Evolutionary conservation across 1,284 basidiomycete species (phyloP).

Genomic region (Microbotryum lychnidis-dioicae): DNA sequence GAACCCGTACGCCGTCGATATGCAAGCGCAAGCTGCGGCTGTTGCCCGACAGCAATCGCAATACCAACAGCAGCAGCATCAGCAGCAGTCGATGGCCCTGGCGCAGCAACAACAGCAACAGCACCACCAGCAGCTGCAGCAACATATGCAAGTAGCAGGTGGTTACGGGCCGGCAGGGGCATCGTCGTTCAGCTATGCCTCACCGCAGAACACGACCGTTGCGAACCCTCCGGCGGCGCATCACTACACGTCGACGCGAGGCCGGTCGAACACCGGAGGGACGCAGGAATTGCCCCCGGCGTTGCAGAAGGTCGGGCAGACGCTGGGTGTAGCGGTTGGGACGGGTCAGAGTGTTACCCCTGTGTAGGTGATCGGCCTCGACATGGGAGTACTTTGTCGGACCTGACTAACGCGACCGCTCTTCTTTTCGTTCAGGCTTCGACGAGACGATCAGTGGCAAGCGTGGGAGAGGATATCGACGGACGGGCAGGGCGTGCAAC

Average conservation of each 20-base stretch:
- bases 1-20: conserved; percentile 32
- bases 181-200: conserved; percentile 12
- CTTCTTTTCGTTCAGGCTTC: conserved; percentile 3
- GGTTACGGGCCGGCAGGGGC: conserved; percentile 13
- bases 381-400: not conserved
- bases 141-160: conserved; percentile 8
- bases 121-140: conserved; percentile 3
- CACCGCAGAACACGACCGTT: conserved; percentile 7
- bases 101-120: conserved; percentile 4
- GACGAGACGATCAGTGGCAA: conserved; percentile 30
- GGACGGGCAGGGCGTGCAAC: conserved; percentile 36
- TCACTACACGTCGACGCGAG: conserved; percentile 44
- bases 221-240: conserved; percentile 32
- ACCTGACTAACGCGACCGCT: not conserved
- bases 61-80: conserved; percentile 9
- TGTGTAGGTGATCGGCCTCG: conserved; percentile 7
- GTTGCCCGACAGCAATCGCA: conserved; percentile 14
- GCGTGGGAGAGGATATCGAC: conserved; percentile 23
- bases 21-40: conserved; percentile 29
- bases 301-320: conserved; percentile 46
- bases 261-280: conserved; percentile 73
- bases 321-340: conserved; percentile 21
- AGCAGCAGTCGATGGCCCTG: not conserved
- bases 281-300: conserved; percentile 88
- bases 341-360: conserved; percentile 28